Evolutionary conservation across 2,329 filamentous ascomycete species (phyloP), one percentile per base, ranked within the genome.

Genomic region (Hysterium pulicare): DNA sequence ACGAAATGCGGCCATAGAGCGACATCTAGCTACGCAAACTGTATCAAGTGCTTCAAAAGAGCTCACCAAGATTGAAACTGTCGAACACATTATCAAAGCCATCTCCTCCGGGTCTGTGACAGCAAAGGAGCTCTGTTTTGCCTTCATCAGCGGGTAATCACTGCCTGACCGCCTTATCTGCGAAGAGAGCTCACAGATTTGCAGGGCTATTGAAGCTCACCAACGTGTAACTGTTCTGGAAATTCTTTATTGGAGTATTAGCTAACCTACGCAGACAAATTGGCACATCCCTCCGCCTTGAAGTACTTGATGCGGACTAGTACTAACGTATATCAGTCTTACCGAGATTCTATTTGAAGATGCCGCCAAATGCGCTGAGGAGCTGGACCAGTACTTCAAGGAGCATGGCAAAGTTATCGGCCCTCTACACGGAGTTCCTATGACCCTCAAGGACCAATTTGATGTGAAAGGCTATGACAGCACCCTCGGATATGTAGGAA

Each of bases 401-500:
- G 40, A 54, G 21, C 50, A 59, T 49, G 54, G 55, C 19, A 65
- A 58, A 40, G 60, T 71, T 15, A 55, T 72, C 20, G 72, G 72
- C n/a, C 67, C 70, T 17, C 56, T 75, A 8, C 72, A 76, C 49
- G 73, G 72, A 5, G 55, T 75, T 4, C 72, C 71, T 28, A 67
- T 75, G 49, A 71, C 67, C 19, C 48, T 75, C 21, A 75, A 75
- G 44, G 73, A 76, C 46, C 72, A 74, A 41, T 75, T 75, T 52
- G 70, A 75, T 41, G 66, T 75, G 45, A 57, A 66, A 40, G 70
- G 66, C n/a, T 68, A 71, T 22, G 71, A 74, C 40, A 74, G 69
- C 24, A 63, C 62, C 1, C 67, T 84, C 71, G 81, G 80, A 10
- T 84, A 83, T 53, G 70, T 83, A 19, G 79, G 81, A n/a, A 82